Conservation (phyloP, 768 basidiomycete species). For the Suillus lakei region DNA sequence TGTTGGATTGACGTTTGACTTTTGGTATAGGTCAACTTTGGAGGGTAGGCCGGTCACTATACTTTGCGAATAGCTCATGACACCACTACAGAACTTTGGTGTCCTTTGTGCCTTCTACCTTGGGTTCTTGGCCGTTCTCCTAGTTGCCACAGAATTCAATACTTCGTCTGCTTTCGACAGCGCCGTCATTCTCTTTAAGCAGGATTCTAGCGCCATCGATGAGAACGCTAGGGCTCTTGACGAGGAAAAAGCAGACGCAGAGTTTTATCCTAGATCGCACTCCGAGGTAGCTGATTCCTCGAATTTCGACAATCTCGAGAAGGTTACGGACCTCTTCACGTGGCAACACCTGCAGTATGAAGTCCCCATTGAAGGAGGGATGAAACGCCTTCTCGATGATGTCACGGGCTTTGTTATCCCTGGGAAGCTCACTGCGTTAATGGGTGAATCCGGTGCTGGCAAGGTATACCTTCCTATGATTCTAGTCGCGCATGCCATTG, state of each 20-base stretch:
- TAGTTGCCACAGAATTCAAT: constrained; percentile 63
- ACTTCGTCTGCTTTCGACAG: constrained; percentile 39
- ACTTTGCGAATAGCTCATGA: neutral
- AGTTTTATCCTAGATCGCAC: neutral
- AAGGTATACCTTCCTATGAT: constrained; percentile 34
- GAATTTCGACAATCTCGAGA: neutral
- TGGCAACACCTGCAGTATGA: constrained; percentile 77
- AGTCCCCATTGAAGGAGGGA: constrained; percentile 64
- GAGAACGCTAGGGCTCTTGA: constrained; percentile 28
- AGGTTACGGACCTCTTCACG: constrained; percentile 66
- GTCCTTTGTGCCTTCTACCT: constrained; percentile 69
- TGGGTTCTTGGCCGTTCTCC: constrained; percentile 59
- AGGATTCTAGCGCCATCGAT: constrained; percentile 40
- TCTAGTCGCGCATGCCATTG: neutral
- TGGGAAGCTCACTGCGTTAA: constrained; percentile 78
- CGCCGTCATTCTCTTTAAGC: constrained; percentile 67
- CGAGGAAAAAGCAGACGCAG: constrained; percentile 30
- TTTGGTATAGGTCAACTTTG: constrained; percentile 52
- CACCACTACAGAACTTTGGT: constrained; percentile 57
- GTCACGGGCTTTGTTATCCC: constrained; percentile 83
- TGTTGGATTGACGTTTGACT: constrained; percentile 46
- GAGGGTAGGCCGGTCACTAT: constrained; percentile 38
- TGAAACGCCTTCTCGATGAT: constrained; percentile 65
- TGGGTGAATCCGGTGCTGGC: constrained; percentile 66
- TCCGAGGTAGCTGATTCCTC: neutral